A percentile compares a stretch with the other conserved stretches of the same genome.
These are phyloP conservation scores for Salinomyces thailandicus DNA, from an alignment of 2,329 filamentous ascomycete species.

Conservation along the genomic window DNA sequence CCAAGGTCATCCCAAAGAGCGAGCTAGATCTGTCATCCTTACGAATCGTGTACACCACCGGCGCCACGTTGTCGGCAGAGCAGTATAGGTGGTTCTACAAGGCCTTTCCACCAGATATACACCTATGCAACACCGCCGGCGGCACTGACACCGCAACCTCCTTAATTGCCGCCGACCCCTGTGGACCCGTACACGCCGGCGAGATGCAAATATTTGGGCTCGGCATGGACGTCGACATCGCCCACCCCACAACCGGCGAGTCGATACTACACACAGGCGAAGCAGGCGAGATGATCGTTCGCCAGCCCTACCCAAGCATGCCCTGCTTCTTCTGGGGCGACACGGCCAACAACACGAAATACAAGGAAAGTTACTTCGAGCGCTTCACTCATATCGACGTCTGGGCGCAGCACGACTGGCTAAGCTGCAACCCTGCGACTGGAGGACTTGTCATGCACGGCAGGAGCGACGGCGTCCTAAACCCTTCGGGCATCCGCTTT, in stretches of 20 bases:
- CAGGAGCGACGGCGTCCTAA: constrained; percentile 38
- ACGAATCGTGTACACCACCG: constrained; percentile 36
- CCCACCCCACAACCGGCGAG: constrained; percentile 29
- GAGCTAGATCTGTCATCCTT: constrained; percentile 31
- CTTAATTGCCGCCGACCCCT: constrained; percentile 34
- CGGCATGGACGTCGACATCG: constrained; percentile 39
- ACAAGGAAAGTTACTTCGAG: constrained; percentile 38
- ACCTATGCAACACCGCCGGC: constrained; percentile 35
- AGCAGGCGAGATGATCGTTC: constrained; percentile 37
- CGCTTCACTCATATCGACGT: constrained; percentile 30
- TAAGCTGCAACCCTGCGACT: constrained; percentile 33
- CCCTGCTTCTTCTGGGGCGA: constrained; percentile 37
- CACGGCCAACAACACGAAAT: constrained; percentile 29
- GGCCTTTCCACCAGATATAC: constrained; percentile 28
- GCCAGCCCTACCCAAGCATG: constrained; percentile 38
- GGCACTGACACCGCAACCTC: constrained; percentile 40
- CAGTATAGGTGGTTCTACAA: constrained; percentile 38
- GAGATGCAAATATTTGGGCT: constrained; percentile 35
- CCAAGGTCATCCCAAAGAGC: constrained; percentile 26
- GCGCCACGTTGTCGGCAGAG: constrained; percentile 33
- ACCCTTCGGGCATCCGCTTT: constrained; percentile 39
- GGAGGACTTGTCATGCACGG: constrained; percentile 35
- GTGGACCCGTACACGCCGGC: constrained; percentile 33
- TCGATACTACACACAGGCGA: constrained; percentile 26
- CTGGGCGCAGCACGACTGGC: constrained; percentile 40